Percentiles rank a stretch among this genome's conserved stretches.
Conservation (phyloP, 106 monocot species). For the Apostasia ramifera region DNA sequence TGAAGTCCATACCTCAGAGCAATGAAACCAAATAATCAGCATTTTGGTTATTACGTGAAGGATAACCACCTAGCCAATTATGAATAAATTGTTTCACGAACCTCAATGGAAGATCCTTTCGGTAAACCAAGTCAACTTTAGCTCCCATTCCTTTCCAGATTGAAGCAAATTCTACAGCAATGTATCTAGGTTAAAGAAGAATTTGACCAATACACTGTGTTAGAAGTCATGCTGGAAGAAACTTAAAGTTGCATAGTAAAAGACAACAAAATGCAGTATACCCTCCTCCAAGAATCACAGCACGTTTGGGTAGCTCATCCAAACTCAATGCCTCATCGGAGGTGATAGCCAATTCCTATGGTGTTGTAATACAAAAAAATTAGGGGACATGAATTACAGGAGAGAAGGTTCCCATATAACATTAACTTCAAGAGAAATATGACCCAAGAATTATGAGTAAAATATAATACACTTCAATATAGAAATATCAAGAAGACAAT, state of each 20-base stretch:
- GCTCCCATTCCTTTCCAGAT: conserved; percentile 97
- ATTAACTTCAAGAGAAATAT: too few species aligned
- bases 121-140: conserved; percentile 83
- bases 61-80: background rate
- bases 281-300: conserved; percentile 95
- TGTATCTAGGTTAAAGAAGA: conserved; percentile 47
- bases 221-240: background rate
- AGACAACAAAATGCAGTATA: conserved; percentile 23
- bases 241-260: background rate
- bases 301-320: conserved; percentile 91
- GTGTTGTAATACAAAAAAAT: background rate
- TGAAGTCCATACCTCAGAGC: too few species aligned
- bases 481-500: background rate
- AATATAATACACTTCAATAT: too few species aligned
- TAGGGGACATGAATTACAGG: background rate
- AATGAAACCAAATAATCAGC: too few species aligned
- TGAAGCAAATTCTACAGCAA: conserved; percentile 99
- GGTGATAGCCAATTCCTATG: conserved; percentile 92
- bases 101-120: conserved; percentile 94
- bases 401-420: background rate
- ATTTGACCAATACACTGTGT: background rate
- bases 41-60: too few species aligned
- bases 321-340: conserved; percentile 98
- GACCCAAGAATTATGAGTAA: too few species aligned
- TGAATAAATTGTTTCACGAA: conserved; percentile 12